Evolutionary conservation across 495 filamentous ascomycete genomes (phyloP).

Genomic region (Stereocaulon alpinum): DNA sequence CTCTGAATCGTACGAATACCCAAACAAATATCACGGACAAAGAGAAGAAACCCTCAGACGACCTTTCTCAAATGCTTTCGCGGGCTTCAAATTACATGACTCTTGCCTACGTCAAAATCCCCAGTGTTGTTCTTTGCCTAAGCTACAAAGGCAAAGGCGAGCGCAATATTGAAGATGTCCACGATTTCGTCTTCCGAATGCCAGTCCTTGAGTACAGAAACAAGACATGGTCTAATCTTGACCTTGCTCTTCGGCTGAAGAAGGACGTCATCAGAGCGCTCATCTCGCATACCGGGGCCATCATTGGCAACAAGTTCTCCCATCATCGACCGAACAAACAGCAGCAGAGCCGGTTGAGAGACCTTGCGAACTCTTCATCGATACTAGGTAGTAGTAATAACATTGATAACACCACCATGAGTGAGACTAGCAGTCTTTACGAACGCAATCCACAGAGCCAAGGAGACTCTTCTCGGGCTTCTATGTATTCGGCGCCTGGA

Average conservation of each 20-base stretch:
- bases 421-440: conserved; percentile 20
- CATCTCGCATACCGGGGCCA: conserved; percentile 90
- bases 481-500: not conserved
- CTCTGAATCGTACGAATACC: conserved; percentile 35
- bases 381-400: conserved; percentile 45
- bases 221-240: conserved; percentile 98
- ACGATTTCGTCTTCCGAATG: conserved; percentile 93
- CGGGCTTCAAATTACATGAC: conserved; percentile 97
- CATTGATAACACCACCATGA: conserved; percentile 22
- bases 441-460: conserved; percentile 14
- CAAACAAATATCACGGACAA: conserved; percentile 43
- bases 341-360: conserved; percentile 67
- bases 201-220: conserved; percentile 92
- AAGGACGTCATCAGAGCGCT: conserved; percentile 87
- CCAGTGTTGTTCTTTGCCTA: conserved; percentile 86
- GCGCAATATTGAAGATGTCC: conserved; percentile 89
- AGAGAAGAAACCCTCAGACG: conserved; percentile 59
- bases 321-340: conserved; percentile 71
- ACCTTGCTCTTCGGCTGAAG: conserved; percentile 84
- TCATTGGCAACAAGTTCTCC: conserved; percentile 93
- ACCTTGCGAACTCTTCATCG: conserved; percentile 52
- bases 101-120: conserved; percentile 86
- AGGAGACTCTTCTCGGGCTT: conserved; percentile 4
- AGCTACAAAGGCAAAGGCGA: conserved; percentile 95
- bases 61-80: conserved; percentile 96